Percentiles rank a stretch among this genome's conserved stretches.
These are phyloP conservation scores for Elaeis oleifera DNA, from an alignment of 202 grass and related monocot species.

Conservation along the genomic window DNA sequence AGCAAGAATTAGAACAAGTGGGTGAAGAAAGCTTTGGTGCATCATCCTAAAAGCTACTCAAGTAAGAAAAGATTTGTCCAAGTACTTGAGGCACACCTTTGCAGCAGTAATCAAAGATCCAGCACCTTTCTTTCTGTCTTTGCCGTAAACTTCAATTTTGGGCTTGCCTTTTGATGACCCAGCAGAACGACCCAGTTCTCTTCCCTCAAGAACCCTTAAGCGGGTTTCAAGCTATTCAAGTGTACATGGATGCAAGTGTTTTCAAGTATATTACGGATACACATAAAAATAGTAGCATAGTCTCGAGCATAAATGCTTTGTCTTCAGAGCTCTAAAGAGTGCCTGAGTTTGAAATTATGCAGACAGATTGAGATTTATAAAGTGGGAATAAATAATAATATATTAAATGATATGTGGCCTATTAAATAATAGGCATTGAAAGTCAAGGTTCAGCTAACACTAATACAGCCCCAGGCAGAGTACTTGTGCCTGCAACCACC, in stretches of 20 bases:
- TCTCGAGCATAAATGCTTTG: constrained; percentile 5
- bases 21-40: background rate
- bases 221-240: constrained; percentile 55
- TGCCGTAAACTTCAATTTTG: constrained; percentile 71
- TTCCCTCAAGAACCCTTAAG: constrained; percentile 59
- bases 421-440: too few species aligned
- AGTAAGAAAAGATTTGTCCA: too few species aligned
- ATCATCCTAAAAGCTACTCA: too few species aligned
- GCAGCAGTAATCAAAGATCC: constrained; percentile 64
- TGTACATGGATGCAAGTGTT: background rate
- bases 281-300: background rate
- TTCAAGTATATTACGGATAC: background rate
- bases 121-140: constrained; percentile 68
- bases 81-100: constrained; percentile 31
- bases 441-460: too few species aligned
- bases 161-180: constrained; percentile 65
- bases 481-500: too few species aligned
- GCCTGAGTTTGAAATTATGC: constrained; percentile 33
- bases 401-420: too few species aligned
- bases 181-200: constrained; percentile 54
- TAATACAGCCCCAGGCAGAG: too few species aligned
- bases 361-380: background rate
- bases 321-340: constrained; percentile 84
- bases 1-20: constrained; percentile 8
- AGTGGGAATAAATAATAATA: too few species aligned